Evolutionary conservation across 768 basidiomycete genomes (phyloP).

Genomic region (Leccinum ochraceum): DNA sequence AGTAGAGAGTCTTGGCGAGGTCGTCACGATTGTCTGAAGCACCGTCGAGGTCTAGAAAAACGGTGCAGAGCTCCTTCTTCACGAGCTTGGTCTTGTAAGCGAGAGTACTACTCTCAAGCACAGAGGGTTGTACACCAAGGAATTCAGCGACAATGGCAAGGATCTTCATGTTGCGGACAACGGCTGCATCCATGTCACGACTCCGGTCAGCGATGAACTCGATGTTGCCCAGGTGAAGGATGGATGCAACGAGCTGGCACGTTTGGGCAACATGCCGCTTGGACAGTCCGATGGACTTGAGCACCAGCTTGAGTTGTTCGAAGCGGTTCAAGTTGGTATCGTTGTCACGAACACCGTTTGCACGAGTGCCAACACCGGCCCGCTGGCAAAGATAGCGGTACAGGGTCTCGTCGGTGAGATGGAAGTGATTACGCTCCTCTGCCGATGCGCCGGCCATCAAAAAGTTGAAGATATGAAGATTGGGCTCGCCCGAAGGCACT

Average conservation of each 20-base stretch:
- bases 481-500: slow-evolving; percentile 88
- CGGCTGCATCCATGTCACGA: slow-evolving; percentile 90
- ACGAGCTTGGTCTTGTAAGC: slow-evolving; percentile 92
- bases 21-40: slow-evolving; percentile 94
- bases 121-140: slow-evolving; percentile 73
- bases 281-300: slow-evolving; percentile 91
- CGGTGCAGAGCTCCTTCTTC: slow-evolving; percentile 95
- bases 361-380: slow-evolving; percentile 15
- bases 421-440: slow-evolving; percentile 89
- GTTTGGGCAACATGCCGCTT: slow-evolving; percentile 96
- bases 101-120: slow-evolving; percentile 71
- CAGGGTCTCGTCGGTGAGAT: slow-evolving; percentile 73
- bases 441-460: slow-evolving; percentile 86
- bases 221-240: slow-evolving; percentile 95
- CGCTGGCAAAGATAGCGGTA: slow-evolving; percentile 89
- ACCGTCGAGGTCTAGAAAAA: slow-evolving; percentile 93
- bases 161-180: slow-evolving; percentile 82
- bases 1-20: slow-evolving; percentile 91
- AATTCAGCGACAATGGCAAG: slow-evolving; percentile 89
- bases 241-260: slow-evolving; percentile 92
- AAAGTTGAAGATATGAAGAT: slow-evolving; percentile 98
- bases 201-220: slow-evolving; percentile 85
- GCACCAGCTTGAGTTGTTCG: slow-evolving; percentile 90
- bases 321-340: slow-evolving; percentile 71
- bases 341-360: slow-evolving; percentile 61